Evolutionary conservation across 176 grass and related monocot genomes (phyloP), one percentile per base, ranked within the genome.

Genomic region (Musa beccarii): DNA sequence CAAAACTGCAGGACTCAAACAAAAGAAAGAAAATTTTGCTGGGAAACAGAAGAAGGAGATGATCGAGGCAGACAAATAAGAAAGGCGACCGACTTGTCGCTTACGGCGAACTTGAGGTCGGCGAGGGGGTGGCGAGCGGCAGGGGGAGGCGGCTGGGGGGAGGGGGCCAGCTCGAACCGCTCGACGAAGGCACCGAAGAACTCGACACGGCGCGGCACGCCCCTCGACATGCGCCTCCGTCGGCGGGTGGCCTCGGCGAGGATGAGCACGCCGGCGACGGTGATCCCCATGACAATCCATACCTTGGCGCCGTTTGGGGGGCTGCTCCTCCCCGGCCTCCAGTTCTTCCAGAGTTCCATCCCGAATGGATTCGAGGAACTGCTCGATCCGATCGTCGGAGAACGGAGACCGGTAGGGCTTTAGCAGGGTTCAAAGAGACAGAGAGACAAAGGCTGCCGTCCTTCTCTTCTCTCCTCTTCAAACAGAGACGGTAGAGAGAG

Each of bases 241-340:
- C 90, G 86, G 6, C 90, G 86, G 67, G 83, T 83, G 54, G 83
- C 82, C 84, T 95, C 86, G 49, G 74, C 91, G 51, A 99, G 76
- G 73, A 99, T 82, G 80, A 99, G 75, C 75, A 89, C 96, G 9
- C 95, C 91, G 24, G 83, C 89, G 59, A 99, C 76, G 16, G 85
- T 83, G 91, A 99, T 80, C 51, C 91, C 91, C 19, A 88, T 76
- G 22, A 99, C 70, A 68, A 95, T 87, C 91, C 86, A 94, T 28
- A 83, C 77, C 65, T 77, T 87, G 19, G 75, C 43, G 25, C 72
- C 69, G 53, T 63, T 26, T 29, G 66, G 13, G 66, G 79, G 65
- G 34, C 75, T 49, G 72, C 54, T 79, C 9, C 77, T 71, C 5
- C 72, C 55, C 72, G 59, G 23, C 54, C 57, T 16, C 81, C 72